These are phyloP conservation scores for Populus euphratica DNA, from an alignment of 345 rosid species.

Conservation along the genomic window DNA sequence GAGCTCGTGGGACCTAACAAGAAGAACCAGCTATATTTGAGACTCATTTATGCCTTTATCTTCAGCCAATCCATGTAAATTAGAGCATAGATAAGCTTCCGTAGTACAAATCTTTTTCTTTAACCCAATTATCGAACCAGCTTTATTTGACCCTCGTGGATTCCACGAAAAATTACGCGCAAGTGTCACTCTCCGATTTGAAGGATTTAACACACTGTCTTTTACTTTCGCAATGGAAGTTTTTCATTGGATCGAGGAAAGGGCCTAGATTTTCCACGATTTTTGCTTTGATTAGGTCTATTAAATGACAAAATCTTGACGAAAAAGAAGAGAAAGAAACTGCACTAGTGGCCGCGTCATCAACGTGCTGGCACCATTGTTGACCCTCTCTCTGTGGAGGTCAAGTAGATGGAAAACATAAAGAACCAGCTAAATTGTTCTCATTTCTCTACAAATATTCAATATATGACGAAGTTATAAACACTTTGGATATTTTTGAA, in stretches of 20 bases:
- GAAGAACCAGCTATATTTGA: too few species aligned
- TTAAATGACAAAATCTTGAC: neutral
- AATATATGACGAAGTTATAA: too few species aligned
- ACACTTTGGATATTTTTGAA: too few species aligned
- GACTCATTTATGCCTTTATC: too few species aligned
- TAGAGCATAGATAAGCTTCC: too few species aligned
- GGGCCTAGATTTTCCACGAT: neutral
- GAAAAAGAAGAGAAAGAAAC: neutral
- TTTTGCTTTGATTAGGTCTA: neutral
- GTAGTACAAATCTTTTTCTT: too few species aligned
- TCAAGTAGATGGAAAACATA: too few species aligned
- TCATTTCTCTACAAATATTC: too few species aligned
- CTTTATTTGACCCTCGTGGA: neutral
- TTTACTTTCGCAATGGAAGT: neutral
- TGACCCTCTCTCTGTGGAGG: too few species aligned
- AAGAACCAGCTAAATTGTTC: too few species aligned
- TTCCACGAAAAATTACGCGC: neutral
- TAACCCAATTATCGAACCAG: neutral
- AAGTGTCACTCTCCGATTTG: neutral
- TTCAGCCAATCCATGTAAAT: too few species aligned
- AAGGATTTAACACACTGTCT: neutral
- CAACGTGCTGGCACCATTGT: neutral
- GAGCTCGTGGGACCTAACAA: too few species aligned
- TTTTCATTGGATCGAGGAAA: neutral
- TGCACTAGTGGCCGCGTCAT: neutral